Base-by-base conservation (phyloP, 2,329 filamentous ascomycete genomes). In the Penicillium sp. region DNA sequence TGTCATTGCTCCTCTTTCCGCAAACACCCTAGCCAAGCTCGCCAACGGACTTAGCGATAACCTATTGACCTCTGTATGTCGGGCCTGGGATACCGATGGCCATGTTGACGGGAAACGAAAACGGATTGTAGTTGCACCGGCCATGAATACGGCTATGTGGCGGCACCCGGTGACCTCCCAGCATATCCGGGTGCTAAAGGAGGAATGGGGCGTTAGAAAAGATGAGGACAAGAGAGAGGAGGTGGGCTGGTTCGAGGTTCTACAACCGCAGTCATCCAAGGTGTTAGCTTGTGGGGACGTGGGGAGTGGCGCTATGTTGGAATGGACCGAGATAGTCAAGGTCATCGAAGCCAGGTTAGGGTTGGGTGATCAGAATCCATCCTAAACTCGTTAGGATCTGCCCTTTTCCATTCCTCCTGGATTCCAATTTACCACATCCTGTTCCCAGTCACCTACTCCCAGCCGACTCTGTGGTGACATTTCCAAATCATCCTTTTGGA, bases 131-230 rank as follows among this genome's bases (percentile, higher is more conserved):
- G 88, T 92, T 0, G 89, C 89, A 3, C 86, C 87, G 1, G 86
- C 89, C 29, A 94, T 96, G 90, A 96, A 96, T 73, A 91, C 86
- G 36, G 86, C 87, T 6, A 96, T 96, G 92, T 96, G 89, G 88
- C 79, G 82, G 55, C 90, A 96, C 70, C 92, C 91, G 2, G 78
- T 96, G 44, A 96, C 92, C 1, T 81, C 76, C 41, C 84, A 82
- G 62, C 90, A 96, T 62, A 76, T 96, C 38, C 77, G 77, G 45
- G 78, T 88, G 0, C 77, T 96, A 33, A 82, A 87, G 60, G 82
- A 88, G 42, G 88, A 91, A 53, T 96, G 91, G 91, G 86, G 86
- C 15, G 72, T 82, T 38, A 42, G 33, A 3, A 49, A 19, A 9
- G 58, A 64, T 13, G 77, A 74, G 1, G 64, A 73, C 21, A 70